Conservation (phyloP, 768 basidiomycete species). For the Wakefieldia striispora region DNA sequence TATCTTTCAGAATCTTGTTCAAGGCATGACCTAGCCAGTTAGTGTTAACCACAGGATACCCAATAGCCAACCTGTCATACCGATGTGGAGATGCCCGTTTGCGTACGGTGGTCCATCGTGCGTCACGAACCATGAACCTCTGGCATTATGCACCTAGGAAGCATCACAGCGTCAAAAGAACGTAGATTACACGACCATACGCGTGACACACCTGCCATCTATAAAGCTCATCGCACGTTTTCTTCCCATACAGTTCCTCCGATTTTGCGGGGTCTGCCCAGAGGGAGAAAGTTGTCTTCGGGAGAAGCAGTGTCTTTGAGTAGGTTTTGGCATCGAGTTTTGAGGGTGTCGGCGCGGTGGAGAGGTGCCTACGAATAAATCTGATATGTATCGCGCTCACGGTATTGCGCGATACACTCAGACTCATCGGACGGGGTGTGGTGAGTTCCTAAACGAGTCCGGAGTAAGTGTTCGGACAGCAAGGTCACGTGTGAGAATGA, state of each 20-base stretch:
- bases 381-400: conserved; percentile 8
- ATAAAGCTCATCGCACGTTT: conserved; percentile 76
- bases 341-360: conserved; percentile 4
- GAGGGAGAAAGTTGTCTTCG: conserved; percentile 77
- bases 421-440: conserved; percentile 12
- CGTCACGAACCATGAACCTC: conserved; percentile 73
- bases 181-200: neutral
- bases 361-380: conserved; percentile 13
- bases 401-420: conserved; percentile 17
- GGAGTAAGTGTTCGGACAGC: no score
- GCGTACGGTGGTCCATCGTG: conserved; percentile 98
- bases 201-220: conserved; percentile 62
- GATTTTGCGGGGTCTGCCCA: conserved; percentile 63
- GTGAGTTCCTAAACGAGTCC: no score
- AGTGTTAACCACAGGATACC: neutral
- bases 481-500: no score
- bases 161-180: neutral
- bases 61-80: conserved; percentile 38
- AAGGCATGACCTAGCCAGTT: conserved; percentile 76
- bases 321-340: conserved; percentile 38
- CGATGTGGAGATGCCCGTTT: conserved; percentile 94
- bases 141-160: conserved; percentile 59
- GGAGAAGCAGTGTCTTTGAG: conserved; percentile 70
- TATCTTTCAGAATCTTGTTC: conserved; percentile 96
- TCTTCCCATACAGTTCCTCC: conserved; percentile 54